These are phyloP conservation scores for Lotmaria passim DNA, from an alignment of 208 protist species.

Conservation along the genomic window DNA sequence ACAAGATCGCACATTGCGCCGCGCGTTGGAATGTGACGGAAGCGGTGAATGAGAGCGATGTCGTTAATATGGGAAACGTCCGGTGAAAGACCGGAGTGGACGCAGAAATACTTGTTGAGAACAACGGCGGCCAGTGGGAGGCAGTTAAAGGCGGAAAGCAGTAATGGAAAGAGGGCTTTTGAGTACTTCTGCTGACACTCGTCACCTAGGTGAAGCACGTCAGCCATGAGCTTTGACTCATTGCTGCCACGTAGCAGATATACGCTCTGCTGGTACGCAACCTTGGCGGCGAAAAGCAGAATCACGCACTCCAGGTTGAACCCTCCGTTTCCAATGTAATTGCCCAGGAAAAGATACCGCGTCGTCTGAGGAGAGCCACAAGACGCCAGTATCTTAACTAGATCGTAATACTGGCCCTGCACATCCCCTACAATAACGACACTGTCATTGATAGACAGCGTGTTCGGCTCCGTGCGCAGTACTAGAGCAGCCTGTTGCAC, in stretches of 20 bases:
- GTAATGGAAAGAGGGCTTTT: slow-evolving; percentile 44
- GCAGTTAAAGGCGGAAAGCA: slow-evolving; percentile 95
- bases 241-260: slow-evolving; percentile 95
- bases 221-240: slow-evolving; percentile 88
- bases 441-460: slow-evolving; percentile 51
- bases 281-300: slow-evolving; percentile 96
- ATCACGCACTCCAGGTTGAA: slow-evolving; percentile 97
- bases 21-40: slow-evolving; percentile 97
- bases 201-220: slow-evolving; percentile 92
- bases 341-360: slow-evolving; percentile 98
- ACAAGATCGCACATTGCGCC: slow-evolving; percentile 99
- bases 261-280: slow-evolving; percentile 88
- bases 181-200: slow-evolving; percentile 95
- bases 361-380: slow-evolving; percentile 74
- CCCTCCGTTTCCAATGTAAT: slow-evolving; percentile 98
- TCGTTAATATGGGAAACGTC: slow-evolving; percentile 94
- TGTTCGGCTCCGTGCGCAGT: slow-evolving; percentile 66
- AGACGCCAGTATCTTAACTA: slow-evolving; percentile 83
- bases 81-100: slow-evolving; percentile 98
- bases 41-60: slow-evolving; percentile 94
- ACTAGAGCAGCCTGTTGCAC: slow-evolving; percentile 56
- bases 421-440: slow-evolving; percentile 94
- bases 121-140: slow-evolving; percentile 98
- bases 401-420: slow-evolving; percentile 94
- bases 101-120: slow-evolving; percentile 98